These are phyloP conservation scores for Saccharomycopsis lassenensis DNA, from an alignment of 805 yeast genomes.

Conservation along the genomic window DNA sequence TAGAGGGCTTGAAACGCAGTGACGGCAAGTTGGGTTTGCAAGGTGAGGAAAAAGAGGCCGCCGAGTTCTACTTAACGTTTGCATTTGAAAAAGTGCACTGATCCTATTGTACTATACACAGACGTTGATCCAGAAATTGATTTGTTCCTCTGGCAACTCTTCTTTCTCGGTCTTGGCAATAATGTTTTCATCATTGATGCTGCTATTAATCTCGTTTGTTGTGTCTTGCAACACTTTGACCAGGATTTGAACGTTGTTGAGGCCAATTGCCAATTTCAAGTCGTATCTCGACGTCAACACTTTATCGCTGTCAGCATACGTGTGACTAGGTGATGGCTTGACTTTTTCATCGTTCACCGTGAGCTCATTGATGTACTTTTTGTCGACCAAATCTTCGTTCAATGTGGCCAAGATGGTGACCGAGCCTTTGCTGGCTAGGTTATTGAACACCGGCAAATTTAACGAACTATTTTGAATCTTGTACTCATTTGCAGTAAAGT, in stretches of 20 bases:
- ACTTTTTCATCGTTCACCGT: constrained; percentile 35
- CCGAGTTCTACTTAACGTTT: constrained; percentile 78
- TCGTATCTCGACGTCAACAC: constrained; percentile 30
- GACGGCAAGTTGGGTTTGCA: constrained; percentile 82
- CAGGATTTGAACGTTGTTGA: constrained; percentile 28
- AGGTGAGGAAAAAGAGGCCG: constrained; percentile 83
- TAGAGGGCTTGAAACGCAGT: constrained; percentile 57
- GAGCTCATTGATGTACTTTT: constrained; percentile 29
- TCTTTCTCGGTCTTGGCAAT: constrained; percentile 19
- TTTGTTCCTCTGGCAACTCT: constrained; percentile 24
- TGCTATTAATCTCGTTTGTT: constrained; percentile 26
- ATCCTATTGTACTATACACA: constrained; percentile 6
- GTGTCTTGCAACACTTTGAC: constrained; percentile 9
- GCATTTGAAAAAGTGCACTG: constrained; percentile 54
- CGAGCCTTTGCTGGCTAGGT: constrained; percentile 29
- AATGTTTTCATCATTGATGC: constrained; percentile 24
- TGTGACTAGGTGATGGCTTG: constrained; percentile 32
- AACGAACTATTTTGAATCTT: constrained; percentile 32
- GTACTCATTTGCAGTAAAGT: constrained; percentile 27
- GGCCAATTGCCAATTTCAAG: constrained; percentile 34
- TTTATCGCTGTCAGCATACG: constrained; percentile 26
- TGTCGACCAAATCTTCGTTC: constrained; percentile 30
- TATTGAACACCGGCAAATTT: constrained; percentile 30
- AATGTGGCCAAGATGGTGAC: constrained; percentile 34
- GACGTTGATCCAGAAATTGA: constrained; percentile 33